Evolutionary conservation across 139 green algal genomes (phyloP).

Genomic region (Coccomyxa sp.): DNA sequence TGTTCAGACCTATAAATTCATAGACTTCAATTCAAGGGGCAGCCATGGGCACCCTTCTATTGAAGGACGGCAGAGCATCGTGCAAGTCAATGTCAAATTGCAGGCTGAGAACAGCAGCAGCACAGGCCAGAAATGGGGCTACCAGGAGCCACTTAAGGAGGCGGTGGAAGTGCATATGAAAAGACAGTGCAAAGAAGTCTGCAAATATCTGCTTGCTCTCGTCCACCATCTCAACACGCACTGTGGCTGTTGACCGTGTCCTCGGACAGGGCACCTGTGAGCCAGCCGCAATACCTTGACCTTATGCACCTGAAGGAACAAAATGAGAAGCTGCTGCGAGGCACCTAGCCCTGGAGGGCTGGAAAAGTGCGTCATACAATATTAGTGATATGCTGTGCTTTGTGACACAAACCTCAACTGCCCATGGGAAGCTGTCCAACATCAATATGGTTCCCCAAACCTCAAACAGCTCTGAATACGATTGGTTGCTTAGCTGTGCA

Average conservation of each 20-base stretch:
- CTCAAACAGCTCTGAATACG: no score
- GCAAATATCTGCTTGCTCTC: slow-evolving; percentile 40
- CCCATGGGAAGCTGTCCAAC: background rate
- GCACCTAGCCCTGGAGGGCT: no score
- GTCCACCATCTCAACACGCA: slow-evolving; percentile 77
- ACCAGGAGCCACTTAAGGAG: slow-evolving; percentile 71
- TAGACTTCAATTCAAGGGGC: no score
- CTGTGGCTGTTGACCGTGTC: slow-evolving; percentile 59
- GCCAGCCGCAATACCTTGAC: background rate
- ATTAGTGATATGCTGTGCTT: no score
- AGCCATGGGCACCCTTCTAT: no score
- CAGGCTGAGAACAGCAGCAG: slow-evolving; percentile 22
- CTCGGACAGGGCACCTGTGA: slow-evolving; percentile 58
- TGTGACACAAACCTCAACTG: no score
- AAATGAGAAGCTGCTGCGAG: background rate
- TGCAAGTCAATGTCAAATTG: background rate
- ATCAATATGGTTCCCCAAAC: background rate
- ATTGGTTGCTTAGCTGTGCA: no score
- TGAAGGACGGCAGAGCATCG: no score
- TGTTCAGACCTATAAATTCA: no score
- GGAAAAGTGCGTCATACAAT: no score
- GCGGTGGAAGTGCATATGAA: slow-evolving; percentile 93
- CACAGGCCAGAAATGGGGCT: slow-evolving; percentile 43
- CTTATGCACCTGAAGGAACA: background rate
- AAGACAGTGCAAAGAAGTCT: slow-evolving; percentile 87